A percentile compares a stretch with the other conserved stretches of the same genome.
phyloP scores from a whole-genome alignment of 805 yeast genomes.

The Candida germanica region DNA sequence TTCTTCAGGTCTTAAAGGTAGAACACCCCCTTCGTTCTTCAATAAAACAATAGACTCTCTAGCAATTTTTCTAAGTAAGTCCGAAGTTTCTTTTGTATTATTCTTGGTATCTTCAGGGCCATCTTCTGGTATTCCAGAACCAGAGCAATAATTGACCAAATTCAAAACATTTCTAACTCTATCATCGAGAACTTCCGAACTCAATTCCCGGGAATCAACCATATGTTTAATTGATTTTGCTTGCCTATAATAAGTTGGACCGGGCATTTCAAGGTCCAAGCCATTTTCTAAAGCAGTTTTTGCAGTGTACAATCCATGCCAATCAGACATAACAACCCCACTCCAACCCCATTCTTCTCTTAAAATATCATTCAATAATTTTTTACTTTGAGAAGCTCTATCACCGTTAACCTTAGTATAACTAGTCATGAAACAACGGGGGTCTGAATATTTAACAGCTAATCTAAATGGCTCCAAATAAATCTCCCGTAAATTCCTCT shows the following conservation, averaged over 20 bases:
- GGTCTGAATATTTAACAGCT: conserved; percentile 28
- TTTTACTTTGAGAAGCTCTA: conserved; percentile 24
- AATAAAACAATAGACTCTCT: conserved; percentile 27
- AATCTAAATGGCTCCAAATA: conserved; percentile 33
- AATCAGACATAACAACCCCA: conserved; percentile 33
- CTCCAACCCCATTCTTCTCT: conserved; percentile 31
- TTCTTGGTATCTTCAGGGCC: conserved; percentile 15
- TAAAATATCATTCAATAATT: conserved; percentile 21
- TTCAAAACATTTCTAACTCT: conserved; percentile 26
- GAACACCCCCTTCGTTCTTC: conserved; percentile 23
- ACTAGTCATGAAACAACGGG: conserved; percentile 29
- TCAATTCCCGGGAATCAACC: conserved; percentile 25
- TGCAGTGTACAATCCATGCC: conserved; percentile 30
- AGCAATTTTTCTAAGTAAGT: conserved; percentile 20
- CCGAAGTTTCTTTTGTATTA: conserved; percentile 23
- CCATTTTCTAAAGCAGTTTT: conserved; percentile 27
- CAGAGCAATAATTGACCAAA: conserved; percentile 21
- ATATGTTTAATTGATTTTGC: conserved; percentile 18
- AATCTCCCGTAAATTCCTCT: conserved; percentile 31
- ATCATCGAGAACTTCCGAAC: conserved; percentile 23
- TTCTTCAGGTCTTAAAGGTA: conserved; percentile 31
- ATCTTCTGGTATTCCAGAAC: conserved; percentile 21
- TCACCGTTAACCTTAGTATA: conserved; percentile 32
- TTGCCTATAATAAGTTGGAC: conserved; percentile 24
- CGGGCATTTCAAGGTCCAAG: conserved; percentile 35